Base-by-base conservation (phyloP, 805 yeast species). In the Metschnikowia shivogae region DNA sequence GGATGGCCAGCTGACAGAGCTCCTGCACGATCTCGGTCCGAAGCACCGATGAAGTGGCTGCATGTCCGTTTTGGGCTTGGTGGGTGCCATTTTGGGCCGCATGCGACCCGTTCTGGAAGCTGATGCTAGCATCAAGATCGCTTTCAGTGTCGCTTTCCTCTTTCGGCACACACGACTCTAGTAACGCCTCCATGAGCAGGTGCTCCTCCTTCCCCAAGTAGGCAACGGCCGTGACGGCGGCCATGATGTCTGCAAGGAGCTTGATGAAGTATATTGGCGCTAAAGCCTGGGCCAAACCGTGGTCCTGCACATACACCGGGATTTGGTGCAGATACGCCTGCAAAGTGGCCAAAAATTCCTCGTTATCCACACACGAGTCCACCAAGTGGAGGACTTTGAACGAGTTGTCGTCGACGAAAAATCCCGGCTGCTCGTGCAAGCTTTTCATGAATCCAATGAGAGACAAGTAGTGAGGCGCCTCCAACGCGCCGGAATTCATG, bases 331-430 rank as follows among this genome's bases (percentile, higher is more conserved):
- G 60, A 45, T 62, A 70, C 11, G 47, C 36, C 52, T 71, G 74
- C 6, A 68, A 56, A 8, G 62, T 67, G 44, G 58, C 60, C 50
- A 71, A 60, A 43, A 71, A 72, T 24, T 67, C 72, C 41, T 59
- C 58, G 48, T 64, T 67, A 47, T 69, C 73, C 39, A 71, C 58
- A 47, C 62, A 62, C 13, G 65, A 50, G 48, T 70, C 72, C 48
- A 71, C 60, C 26, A 59, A 56, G 20, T 51, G 39, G 47, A 70
- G 68, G 4, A 70, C 43, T 34, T 62, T 58, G 57, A 67, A 62
- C 0, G 68, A 52, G 7, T 51, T 44, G 5, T 57, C 47, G 4
- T 61, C 50, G 22, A 55, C 50, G 43, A 71, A 61, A 24, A 72
- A 44, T 8, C 48, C 45, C 6, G 76, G 56, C 14, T 59, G 52